Evolutionary conservation across 2,329 filamentous ascomycete genomes (phyloP).

Genomic region (Anisogramma anomala): DNA sequence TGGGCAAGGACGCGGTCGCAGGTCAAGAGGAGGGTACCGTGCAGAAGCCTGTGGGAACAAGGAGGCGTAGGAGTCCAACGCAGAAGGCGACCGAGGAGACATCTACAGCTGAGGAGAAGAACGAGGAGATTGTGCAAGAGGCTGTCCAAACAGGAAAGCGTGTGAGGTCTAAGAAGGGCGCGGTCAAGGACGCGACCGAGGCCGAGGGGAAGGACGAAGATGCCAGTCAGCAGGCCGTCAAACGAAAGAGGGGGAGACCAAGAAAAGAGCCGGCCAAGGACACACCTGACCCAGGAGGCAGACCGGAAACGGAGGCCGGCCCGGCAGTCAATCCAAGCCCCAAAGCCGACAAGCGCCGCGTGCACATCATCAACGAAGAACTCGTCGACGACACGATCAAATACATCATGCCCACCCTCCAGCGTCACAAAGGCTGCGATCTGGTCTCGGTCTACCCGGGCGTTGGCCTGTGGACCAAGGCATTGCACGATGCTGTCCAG

Average conservation of each 20-base stretch:
- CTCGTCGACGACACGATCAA: conserved; percentile 51
- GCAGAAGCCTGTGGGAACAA: no score
- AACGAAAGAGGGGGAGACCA: neutral
- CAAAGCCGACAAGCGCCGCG: conserved; percentile 28
- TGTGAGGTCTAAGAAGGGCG: no score
- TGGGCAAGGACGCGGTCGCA: neutral
- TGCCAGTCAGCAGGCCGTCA: no score
- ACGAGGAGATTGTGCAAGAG: neutral
- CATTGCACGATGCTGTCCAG: conserved; percentile 61
- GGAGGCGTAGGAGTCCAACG: no score
- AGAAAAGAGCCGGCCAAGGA: neutral
- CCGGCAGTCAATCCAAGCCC: neutral
- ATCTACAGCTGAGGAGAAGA: neutral
- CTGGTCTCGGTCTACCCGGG: conserved; percentile 82
- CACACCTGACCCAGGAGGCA: neutral
- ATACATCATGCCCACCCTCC: conserved; percentile 57
- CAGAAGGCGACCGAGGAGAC: no score
- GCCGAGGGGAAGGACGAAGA: no score
- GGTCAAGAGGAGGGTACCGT: neutral
- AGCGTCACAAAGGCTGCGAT: conserved; percentile 65
- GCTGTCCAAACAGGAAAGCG: no score
- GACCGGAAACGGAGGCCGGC: neutral
- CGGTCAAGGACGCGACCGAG: no score
- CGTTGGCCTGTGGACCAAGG: conserved; percentile 63
- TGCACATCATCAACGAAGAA: conserved; percentile 41